These are phyloP conservation scores for Yamadazyma ubonensis DNA, from an alignment of 805 yeast genomes.

Conservation along the genomic window DNA sequence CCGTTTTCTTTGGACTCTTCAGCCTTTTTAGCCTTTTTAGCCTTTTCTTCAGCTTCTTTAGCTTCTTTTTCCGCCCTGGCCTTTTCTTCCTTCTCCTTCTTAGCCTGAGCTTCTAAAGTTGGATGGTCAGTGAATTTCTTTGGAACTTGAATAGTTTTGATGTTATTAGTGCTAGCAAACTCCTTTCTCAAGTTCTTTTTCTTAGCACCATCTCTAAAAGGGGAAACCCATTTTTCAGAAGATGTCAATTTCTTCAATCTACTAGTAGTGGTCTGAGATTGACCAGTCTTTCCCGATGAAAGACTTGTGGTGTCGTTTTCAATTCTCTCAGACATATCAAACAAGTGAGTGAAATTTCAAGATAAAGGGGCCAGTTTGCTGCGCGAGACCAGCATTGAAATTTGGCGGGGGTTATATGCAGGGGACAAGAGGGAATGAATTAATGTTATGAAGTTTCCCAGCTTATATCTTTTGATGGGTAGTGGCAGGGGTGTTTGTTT, in stretches of 20 bases:
- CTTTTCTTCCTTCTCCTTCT: slow-evolving; percentile 12
- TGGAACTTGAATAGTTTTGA: slow-evolving; percentile 36
- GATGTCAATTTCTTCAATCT: slow-evolving; percentile 31
- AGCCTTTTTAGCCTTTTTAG: slow-evolving; percentile 12
- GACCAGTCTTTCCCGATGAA: slow-evolving; percentile 8
- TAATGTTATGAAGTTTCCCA: too few species aligned
- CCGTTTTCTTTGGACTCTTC: slow-evolving; percentile 15
- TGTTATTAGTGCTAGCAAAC: slow-evolving; percentile 33
- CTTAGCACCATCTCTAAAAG: slow-evolving; percentile 32
- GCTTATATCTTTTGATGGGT: too few species aligned
- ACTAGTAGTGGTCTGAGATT: slow-evolving; percentile 8
- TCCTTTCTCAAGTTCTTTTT: slow-evolving; percentile 34
- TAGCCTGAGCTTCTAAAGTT: slow-evolving; percentile 39
- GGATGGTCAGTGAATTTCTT: slow-evolving; percentile 42
- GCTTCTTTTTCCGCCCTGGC: slow-evolving; percentile 15
- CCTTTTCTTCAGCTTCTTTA: slow-evolving; percentile 20
- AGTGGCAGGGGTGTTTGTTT: too few species aligned
- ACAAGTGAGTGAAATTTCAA: slow-evolving; percentile 5
- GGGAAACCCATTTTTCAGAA: slow-evolving; percentile 39
- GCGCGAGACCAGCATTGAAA: not conserved
- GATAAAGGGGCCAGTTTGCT: slow-evolving; percentile 7
- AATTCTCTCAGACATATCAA: slow-evolving; percentile 13
- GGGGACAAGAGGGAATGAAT: not conserved
- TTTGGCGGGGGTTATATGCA: slow-evolving; percentile 2
- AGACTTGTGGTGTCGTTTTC: slow-evolving; percentile 11